Base-by-base conservation (phyloP, 179 eudicot genomes). In the Beta lomatogona region DNA sequence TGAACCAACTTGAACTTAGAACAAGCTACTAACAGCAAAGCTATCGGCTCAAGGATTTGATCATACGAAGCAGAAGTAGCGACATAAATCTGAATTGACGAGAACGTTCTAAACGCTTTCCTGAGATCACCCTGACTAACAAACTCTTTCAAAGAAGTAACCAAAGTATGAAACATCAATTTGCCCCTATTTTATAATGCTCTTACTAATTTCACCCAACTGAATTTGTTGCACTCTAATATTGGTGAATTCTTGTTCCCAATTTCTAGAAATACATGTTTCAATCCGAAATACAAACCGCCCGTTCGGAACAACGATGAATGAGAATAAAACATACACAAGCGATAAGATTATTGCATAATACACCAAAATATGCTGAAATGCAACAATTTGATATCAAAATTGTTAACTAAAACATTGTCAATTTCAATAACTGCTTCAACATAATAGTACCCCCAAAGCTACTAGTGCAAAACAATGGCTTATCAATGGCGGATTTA, bases 21-120 rank as follows among this genome's bases (percentile, higher is more conserved):
- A 87, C 98, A 93, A 67, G 86, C 89, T 48, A 80, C 73, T 53
- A 95, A 84, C 36, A 93, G 88, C 57, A 86, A 91, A 50, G 91
- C 89, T 55, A 90, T n/a, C 4, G 98, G 88, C 31, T 85, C 86
- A 58, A 88, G 79, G 82, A 88, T 28, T 59, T 83, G 52, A 58
- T 84, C 87, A 86, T 15, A 64, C 77, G 85, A 85, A 71, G 74
- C 46, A 59, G 82, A 71, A 16, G 89, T 83, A 55, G 79, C 61
- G 10, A 86, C 77, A 79, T 89, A 86, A 44, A 63, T 22, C 76
- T 85, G 94, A 70, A 93, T 85, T n/a, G 76, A 83, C 71, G 87
- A 79, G 77, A 90, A 92, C n/a, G 80, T 83, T 78, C 77, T 80
- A 46, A 92, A 89, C 55, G 97, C 98, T 84, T 93, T 85, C n/a